Evolutionary conservation across 306 rosid species (phyloP).

Genomic region (Potentilla sterilis): DNA sequence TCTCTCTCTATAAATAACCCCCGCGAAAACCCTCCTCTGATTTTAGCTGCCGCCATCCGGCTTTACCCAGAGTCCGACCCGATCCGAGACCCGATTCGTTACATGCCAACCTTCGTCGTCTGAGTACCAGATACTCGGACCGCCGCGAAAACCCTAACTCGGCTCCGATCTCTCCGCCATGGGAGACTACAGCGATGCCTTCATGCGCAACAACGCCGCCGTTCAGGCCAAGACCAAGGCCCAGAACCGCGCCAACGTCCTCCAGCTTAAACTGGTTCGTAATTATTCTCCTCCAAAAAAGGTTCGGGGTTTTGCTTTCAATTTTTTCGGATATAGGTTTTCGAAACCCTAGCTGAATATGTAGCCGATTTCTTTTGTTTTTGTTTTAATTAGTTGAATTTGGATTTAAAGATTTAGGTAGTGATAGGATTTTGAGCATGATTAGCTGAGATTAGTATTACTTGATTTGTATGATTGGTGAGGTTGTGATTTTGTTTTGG

Average conservation of each 20-base stretch:
- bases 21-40: background rate
- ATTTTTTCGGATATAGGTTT: background rate
- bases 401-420: background rate
- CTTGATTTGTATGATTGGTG: background rate
- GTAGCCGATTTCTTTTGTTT: background rate
- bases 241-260: slow-evolving; percentile 95
- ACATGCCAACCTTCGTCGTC: slow-evolving; percentile 11
- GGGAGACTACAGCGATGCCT: slow-evolving; percentile 82
- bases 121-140: slow-evolving; percentile 7
- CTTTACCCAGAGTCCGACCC: background rate
- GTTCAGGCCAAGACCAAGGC: slow-evolving; percentile 98
- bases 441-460: background rate
- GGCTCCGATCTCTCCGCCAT: slow-evolving; percentile 43
- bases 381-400: background rate
- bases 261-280: slow-evolving; percentile 88
- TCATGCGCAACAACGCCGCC: slow-evolving; percentile 97
- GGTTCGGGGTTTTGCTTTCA: background rate
- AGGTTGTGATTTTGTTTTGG: background rate
- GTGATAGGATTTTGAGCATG: background rate
- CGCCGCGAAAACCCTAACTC: slow-evolving; percentile 13
- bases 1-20: background rate
- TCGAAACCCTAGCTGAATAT: slow-evolving; percentile 4
- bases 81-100: slow-evolving; percentile 21
- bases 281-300: background rate
- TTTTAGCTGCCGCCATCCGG: slow-evolving; percentile 21